phyloP scores from a whole-genome alignment of 176 grass and related monocot genomes.

The Oryza rufipogon region DNA sequence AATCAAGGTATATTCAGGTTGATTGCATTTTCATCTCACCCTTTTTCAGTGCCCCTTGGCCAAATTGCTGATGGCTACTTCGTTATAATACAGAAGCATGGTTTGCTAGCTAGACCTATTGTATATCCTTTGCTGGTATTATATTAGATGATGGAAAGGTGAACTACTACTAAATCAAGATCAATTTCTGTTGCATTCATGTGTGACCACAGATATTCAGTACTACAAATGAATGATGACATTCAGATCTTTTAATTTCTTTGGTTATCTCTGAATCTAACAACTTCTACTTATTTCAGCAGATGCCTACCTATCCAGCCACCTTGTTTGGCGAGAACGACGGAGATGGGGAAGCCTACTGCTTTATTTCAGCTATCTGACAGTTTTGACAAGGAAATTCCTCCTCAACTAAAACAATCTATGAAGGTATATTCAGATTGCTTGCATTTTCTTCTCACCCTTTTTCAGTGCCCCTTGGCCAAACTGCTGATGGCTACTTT shows the following conservation, averaged over 20 bases:
- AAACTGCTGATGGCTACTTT: slow-evolving; percentile 2
- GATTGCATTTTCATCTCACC: neutral
- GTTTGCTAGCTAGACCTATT: too few species aligned
- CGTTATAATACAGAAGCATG: slow-evolving; percentile 52
- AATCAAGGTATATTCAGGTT: slow-evolving; percentile 59
- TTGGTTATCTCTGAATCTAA: slow-evolving; percentile 29
- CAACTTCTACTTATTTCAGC: slow-evolving; percentile 29
- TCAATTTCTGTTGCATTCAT: too few species aligned
- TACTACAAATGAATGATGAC: slow-evolving; percentile 5
- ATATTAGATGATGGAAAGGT: too few species aligned
- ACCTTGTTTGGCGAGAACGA: slow-evolving; percentile 81
- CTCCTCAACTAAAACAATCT: slow-evolving; percentile 66
- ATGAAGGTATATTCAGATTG: slow-evolving; percentile 57
- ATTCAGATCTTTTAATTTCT: slow-evolving; percentile 57
- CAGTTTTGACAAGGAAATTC: slow-evolving; percentile 77
- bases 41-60: neutral
- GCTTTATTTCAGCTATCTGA: slow-evolving; percentile 89
- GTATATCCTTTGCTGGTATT: too few species aligned
- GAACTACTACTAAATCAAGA: too few species aligned
- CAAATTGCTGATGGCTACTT: slow-evolving; percentile 23
- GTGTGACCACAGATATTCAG: too few species aligned
- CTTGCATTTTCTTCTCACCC: neutral
- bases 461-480: neutral
- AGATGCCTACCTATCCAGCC: slow-evolving; percentile 85
- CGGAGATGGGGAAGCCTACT: slow-evolving; percentile 80